phyloP scores from a whole-genome alignment of 23 red algal genomes.

The Gracilariopsis chorda region DNA sequence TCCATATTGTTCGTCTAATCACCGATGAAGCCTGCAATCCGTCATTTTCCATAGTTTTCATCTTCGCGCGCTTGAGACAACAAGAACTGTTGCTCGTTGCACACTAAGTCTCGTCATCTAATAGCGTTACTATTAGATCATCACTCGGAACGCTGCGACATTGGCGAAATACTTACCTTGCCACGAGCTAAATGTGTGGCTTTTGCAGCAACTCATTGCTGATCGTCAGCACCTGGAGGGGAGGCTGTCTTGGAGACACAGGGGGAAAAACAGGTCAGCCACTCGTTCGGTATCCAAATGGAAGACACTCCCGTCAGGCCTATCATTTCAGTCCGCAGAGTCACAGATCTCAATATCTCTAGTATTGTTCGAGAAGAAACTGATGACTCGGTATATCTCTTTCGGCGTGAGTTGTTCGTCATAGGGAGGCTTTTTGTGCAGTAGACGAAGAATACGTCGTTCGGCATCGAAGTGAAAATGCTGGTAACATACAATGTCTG shows the following conservation, averaged over 20 bases:
- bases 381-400: background rate
- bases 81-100: background rate
- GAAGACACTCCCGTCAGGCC: conserved; percentile 9
- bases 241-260: too few species aligned
- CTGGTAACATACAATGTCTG: too few species aligned
- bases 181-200: too few species aligned
- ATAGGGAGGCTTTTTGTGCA: background rate
- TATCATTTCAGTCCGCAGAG: conserved; percentile 28
- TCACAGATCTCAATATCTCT: background rate
- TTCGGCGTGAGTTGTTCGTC: conserved; percentile 4
- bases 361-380: background rate
- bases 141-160: background rate
- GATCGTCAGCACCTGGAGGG: too few species aligned
- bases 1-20: too few species aligned
- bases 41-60: conserved; percentile 15
- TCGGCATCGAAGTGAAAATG: too few species aligned
- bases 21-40: too few species aligned
- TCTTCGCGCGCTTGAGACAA: conserved; percentile 7
- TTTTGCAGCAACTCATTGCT: too few species aligned
- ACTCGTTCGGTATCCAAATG: too few species aligned
- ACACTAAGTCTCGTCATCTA: conserved; percentile 32
- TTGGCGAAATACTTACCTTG: too few species aligned
- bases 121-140: background rate
- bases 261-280: too few species aligned
- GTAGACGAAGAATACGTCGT: background rate